phyloP scores from a whole-genome alignment of 805 yeast genomes.

The Candida stauntonica region DNA sequence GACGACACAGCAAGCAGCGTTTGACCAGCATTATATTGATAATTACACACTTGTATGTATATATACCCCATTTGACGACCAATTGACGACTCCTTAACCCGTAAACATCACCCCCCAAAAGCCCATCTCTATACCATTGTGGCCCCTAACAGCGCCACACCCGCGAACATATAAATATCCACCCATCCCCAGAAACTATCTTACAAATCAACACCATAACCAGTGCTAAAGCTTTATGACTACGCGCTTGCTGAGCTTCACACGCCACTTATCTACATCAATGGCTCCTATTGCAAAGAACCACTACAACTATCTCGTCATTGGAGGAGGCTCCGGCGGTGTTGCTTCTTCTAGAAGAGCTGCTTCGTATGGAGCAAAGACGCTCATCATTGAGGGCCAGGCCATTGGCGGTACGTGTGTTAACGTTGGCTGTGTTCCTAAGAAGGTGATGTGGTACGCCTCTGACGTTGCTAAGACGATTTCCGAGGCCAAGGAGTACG shows the following conservation, averaged over 20 bases:
- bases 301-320: constrained; percentile 87
- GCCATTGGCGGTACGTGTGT: constrained; percentile 98
- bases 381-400: constrained; percentile 74
- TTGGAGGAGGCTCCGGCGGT: constrained; percentile 99
- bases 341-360: constrained; percentile 98
- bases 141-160: too few relatives aligned
- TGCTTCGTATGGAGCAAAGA: constrained; percentile 87
- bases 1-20: too few relatives aligned
- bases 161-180: too few relatives aligned
- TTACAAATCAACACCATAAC: too few relatives aligned
- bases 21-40: too few relatives aligned
- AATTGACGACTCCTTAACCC: too few relatives aligned
- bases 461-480: constrained; percentile 79
- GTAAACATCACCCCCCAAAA: too few relatives aligned
- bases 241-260: constrained; percentile 7
- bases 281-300: constrained; percentile 52
- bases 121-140: too few relatives aligned
- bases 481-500: constrained; percentile 75
- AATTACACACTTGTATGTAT: too few relatives aligned
- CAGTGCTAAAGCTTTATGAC: constrained; percentile 4
- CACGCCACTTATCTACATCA: constrained; percentile 16
- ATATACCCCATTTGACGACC: too few relatives aligned
- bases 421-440: constrained; percentile 98
- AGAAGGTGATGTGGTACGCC: constrained; percentile 98
- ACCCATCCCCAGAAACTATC: too few relatives aligned